Conservation (phyloP, 371 early-diverging fungal genomes). For the Apophysomyces sp. region DNA sequence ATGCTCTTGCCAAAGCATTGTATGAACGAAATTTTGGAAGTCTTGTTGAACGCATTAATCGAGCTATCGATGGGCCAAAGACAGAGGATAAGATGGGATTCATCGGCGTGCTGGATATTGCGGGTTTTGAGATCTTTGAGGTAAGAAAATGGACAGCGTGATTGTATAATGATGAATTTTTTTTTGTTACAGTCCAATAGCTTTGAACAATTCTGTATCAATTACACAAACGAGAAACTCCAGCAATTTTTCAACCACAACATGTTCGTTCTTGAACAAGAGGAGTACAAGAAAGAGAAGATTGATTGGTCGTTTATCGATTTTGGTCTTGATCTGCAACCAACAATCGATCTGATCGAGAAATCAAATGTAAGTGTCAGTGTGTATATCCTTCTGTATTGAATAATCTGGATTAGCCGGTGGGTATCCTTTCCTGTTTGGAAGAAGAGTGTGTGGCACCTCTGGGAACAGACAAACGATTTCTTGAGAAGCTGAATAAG, state of each 20-base stretch:
- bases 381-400: neutral
- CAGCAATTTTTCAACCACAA: conserved; percentile 99
- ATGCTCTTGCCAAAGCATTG: conserved; percentile 92
- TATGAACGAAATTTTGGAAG: conserved; percentile 98
- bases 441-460: conserved; percentile 99
- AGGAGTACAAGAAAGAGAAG: conserved; percentile 96
- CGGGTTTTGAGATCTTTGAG: conserved; percentile 99
- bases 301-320: conserved; percentile 99
- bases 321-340: conserved; percentile 99
- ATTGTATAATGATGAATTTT: neutral
- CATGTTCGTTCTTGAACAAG: conserved; percentile 99
- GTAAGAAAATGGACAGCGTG: conserved; percentile 29
- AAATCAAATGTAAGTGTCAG: conserved; percentile 72
- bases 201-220: conserved; percentile 99
- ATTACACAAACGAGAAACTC: conserved; percentile 99
- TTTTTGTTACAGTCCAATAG: conserved; percentile 72
- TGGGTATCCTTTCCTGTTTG: conserved; percentile 96
- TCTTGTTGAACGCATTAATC: conserved; percentile 90
- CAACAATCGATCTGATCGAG: conserved; percentile 99
- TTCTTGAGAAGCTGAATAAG: conserved; percentile 90
- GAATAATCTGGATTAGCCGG: conserved; percentile 65
- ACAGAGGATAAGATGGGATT: conserved; percentile 56
- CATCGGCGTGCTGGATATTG: conserved; percentile 99
- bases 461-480: conserved; percentile 95
- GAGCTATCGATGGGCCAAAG: conserved; percentile 74